A percentile compares a stretch with the other conserved stretches of the same genome.
These are phyloP conservation scores for Populus nigra DNA, from an alignment of 345 rosid species.

Conservation along the genomic window DNA sequence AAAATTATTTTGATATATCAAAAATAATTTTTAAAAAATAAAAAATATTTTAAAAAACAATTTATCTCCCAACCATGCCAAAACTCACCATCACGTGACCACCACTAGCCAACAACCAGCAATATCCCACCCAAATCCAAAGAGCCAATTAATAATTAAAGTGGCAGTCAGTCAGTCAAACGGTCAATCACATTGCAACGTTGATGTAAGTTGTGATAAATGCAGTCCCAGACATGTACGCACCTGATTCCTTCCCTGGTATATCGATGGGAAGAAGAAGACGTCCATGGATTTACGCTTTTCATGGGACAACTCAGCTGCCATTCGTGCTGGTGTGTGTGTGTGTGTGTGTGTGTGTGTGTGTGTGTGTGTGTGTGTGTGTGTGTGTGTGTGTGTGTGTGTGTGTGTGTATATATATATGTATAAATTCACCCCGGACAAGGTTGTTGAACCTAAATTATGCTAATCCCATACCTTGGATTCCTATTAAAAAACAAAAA, in stretches of 20 bases:
- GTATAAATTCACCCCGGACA: no score
- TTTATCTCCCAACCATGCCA: no score
- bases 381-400: no score
- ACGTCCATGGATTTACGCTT: neutral
- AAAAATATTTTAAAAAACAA: no score
- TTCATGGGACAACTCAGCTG: constrained; percentile 5
- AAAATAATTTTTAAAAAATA: no score
- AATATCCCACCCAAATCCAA: neutral
- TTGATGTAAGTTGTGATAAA: neutral
- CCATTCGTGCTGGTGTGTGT: neutral
- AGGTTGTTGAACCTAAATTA: no score
- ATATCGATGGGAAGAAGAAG: neutral
- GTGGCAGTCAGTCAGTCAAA: neutral
- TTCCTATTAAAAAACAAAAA: no score
- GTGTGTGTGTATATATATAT: no score
- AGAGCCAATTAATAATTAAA: neutral
- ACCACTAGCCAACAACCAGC: neutral
- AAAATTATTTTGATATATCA: fast-evolving
- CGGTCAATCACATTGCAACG: neutral
- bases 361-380: no score
- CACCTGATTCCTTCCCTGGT: neutral
- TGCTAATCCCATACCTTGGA: no score
- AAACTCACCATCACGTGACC: constrained; percentile 3
- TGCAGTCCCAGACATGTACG: neutral
- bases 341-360: no score